These are phyloP conservation scores for Stellera chamaejasme DNA, from an alignment of 345 rosid genomes.

Conservation along the genomic window DNA sequence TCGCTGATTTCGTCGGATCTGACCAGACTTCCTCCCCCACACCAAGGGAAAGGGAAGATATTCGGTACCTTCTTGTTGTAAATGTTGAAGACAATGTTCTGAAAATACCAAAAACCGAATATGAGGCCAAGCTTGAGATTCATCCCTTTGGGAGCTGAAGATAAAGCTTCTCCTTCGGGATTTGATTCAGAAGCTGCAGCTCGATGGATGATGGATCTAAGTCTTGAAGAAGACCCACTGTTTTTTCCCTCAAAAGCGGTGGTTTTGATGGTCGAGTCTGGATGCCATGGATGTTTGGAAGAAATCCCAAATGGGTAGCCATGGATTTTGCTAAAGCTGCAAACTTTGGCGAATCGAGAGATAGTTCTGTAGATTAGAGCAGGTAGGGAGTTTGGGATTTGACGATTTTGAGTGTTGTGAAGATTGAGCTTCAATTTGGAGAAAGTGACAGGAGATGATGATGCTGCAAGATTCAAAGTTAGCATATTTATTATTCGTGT, in stretches of 20 bases:
- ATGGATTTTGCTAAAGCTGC: constrained; percentile 13
- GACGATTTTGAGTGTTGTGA: constrained; percentile 21
- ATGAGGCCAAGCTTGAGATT: constrained; percentile 58
- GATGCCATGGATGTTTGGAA: constrained; percentile 23
- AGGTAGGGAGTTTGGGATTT: constrained; percentile 15
- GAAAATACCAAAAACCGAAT: constrained; percentile 89
- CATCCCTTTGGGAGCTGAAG: constrained; percentile 26
- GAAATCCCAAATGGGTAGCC: constrained; percentile 32
- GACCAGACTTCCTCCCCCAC: no score
- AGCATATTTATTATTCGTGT: constrained; percentile 28
- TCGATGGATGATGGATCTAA: constrained; percentile 30
- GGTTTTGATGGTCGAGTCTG: constrained; percentile 20
- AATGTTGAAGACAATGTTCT: constrained; percentile 88
- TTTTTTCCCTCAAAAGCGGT: constrained; percentile 14
- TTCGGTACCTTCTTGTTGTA: constrained; percentile 86
- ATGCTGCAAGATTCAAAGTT: constrained; percentile 31
- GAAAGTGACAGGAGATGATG: constrained; percentile 37
- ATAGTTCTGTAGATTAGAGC: constrained; percentile 21
- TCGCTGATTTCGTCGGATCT: no score
- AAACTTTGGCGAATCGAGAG: constrained; percentile 17
- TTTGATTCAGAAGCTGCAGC: constrained; percentile 40
- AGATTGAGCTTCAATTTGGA: constrained; percentile 24
- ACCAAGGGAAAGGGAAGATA: constrained; percentile 92
- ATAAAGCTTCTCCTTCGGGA: constrained; percentile 31
- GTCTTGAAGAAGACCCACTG: constrained; percentile 21